These are phyloP conservation scores for Alnus rubra DNA, from an alignment of 306 rosid genomes.

Conservation along the genomic window DNA sequence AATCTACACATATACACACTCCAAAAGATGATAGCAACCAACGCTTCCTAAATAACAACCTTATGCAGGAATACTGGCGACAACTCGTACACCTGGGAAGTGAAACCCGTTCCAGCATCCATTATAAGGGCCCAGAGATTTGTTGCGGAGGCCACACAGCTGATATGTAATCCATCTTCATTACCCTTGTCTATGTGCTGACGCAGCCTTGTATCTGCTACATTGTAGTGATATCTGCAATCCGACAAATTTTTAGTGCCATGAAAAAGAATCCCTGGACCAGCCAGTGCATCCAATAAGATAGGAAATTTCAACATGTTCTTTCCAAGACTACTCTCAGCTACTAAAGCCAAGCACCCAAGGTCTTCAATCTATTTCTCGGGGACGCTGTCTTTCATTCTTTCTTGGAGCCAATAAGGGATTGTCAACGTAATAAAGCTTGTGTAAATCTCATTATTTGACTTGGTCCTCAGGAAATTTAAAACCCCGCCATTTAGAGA, in stretches of 20 bases:
- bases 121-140: slow-evolving; percentile 90
- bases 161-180: slow-evolving; percentile 86
- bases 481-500: background rate
- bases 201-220: slow-evolving; percentile 76
- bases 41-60: slow-evolving; percentile 42
- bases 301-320: slow-evolving; percentile 14
- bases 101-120: slow-evolving; percentile 93
- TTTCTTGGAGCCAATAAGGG: background rate
- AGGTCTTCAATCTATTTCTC: background rate
- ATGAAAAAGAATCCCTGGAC: slow-evolving; percentile 28
- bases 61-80: slow-evolving; percentile 81
- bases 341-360: background rate
- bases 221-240: slow-evolving; percentile 89
- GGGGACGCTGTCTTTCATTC: background rate
- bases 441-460: background rate
- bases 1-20: slow-evolving; percentile 8
- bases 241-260: slow-evolving; percentile 23
- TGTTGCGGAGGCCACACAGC: slow-evolving; percentile 75
- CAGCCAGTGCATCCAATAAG: slow-evolving; percentile 20
- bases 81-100: slow-evolving; percentile 87
- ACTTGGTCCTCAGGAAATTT: background rate
- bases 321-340: slow-evolving; percentile 11
- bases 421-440: background rate
- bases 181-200: slow-evolving; percentile 96
- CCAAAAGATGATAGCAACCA: slow-evolving; percentile 25